Conservation (phyloP, 1,284 basidiomycete species). For the Rhodotorula glutinis region DNA sequence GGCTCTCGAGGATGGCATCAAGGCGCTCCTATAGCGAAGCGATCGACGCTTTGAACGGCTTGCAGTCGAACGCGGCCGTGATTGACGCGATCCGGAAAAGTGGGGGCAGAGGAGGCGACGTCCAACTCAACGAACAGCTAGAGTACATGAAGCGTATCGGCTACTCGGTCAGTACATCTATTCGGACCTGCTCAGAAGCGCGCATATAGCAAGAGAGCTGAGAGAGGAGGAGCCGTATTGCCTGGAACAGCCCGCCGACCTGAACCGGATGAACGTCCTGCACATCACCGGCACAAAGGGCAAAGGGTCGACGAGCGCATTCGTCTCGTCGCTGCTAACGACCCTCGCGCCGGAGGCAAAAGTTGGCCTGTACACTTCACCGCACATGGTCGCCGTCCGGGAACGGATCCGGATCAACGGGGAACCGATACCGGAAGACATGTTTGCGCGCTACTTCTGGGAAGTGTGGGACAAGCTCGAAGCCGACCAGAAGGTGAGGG, state of each 20-base stretch:
- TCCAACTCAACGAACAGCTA: constrained; percentile 81
- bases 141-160: constrained; percentile 86
- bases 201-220: neutral
- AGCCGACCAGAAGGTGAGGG: constrained; percentile 61
- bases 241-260: constrained; percentile 62
- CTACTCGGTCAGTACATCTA: constrained; percentile 62
- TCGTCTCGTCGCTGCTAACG: constrained; percentile 52
- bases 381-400: constrained; percentile 91
- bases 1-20: neutral
- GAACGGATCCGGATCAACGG: constrained; percentile 96
- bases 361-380: constrained; percentile 86
- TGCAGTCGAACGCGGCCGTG: constrained; percentile 80
- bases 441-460: constrained; percentile 90
- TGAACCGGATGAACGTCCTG: constrained; percentile 86
- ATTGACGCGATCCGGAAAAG: constrained; percentile 78
- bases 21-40: constrained; percentile 60
- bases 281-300: constrained; percentile 99
- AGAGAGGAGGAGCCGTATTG: neutral
- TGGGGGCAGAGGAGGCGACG: constrained; percentile 64
- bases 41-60: constrained; percentile 78
- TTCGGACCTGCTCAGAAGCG: too few species aligned
- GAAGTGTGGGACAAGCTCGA: constrained; percentile 90
- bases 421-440: constrained; percentile 76
- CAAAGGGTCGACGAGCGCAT: constrained; percentile 96
- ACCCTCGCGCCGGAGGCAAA: constrained; percentile 35